Evolutionary conservation across 768 basidiomycete species (phyloP).

Genomic region (Xerocomus brunneocitrinus): DNA sequence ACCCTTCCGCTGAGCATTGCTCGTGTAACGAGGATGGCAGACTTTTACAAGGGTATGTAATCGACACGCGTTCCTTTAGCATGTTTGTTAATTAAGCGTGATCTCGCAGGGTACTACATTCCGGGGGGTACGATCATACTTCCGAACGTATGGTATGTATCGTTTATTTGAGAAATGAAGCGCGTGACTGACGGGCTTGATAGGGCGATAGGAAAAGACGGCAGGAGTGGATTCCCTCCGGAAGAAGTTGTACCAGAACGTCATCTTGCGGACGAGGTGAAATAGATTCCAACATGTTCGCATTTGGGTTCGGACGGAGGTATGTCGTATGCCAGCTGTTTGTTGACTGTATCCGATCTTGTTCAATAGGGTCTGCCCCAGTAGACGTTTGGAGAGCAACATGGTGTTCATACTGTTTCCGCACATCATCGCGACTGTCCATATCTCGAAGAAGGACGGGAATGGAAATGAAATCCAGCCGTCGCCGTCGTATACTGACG

Average conservation of each 20-base stretch:
- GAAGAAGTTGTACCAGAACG: conserved; percentile 16
- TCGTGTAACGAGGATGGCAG: conserved; percentile 2
- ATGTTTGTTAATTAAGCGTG: background rate
- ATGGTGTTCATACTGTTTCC: too few relatives aligned
- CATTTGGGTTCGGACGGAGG: conserved; percentile 17
- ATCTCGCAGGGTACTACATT: conserved; percentile 6
- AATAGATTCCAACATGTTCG: conserved; percentile 9
- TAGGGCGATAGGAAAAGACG: conserved; percentile 18
- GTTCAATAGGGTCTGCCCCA: too few relatives aligned
- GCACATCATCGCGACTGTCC: background rate
- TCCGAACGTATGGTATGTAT: background rate
- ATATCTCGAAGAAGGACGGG: conserved; percentile 1
- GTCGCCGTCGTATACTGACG: background rate
- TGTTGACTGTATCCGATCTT: background rate
- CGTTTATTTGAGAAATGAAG: background rate
- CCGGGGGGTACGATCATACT: background rate
- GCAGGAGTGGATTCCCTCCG: conserved; percentile 12
- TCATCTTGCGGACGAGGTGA: conserved; percentile 4
- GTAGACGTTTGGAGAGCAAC: too few relatives aligned
- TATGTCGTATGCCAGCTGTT: background rate
- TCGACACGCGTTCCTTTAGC: background rate
- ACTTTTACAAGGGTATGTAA: conserved; percentile 9
- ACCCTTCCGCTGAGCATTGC: conserved; percentile 11
- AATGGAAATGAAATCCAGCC: conserved; percentile 9
- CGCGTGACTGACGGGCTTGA: background rate